phyloP scores from a whole-genome alignment of 2,329 filamentous ascomycete species.

The Ophiostoma fasciatum region DNA sequence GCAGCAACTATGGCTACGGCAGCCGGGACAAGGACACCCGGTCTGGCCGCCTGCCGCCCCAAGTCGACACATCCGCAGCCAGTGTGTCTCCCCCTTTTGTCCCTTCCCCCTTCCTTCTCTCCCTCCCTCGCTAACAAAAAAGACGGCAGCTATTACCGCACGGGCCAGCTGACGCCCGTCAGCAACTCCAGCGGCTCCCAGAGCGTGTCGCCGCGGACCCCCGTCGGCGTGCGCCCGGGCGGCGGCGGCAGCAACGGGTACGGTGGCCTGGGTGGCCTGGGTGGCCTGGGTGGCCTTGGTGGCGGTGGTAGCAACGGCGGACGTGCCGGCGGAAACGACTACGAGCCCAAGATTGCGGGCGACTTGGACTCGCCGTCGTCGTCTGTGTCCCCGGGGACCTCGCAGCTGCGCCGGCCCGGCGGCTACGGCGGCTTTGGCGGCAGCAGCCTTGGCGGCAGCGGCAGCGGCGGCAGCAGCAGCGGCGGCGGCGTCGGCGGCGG shows the following conservation, averaged over 20 bases:
- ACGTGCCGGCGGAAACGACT: slow-evolving; percentile 25
- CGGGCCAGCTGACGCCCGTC: slow-evolving; percentile 46
- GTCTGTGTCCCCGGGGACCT: slow-evolving; percentile 6
- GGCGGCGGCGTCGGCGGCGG: too few species aligned
- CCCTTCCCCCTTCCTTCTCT: slow-evolving; percentile 2
- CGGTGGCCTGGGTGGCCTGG: slow-evolving; percentile 17
- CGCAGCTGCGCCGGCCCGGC: slow-evolving; percentile 26
- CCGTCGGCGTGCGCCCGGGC: slow-evolving; percentile 19
- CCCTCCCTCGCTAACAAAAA: slow-evolving; percentile 18
- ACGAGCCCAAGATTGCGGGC: slow-evolving; percentile 28
- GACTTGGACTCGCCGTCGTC: slow-evolving; percentile 25
- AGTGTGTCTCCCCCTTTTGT: slow-evolving; percentile 29
- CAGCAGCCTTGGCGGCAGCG: too few species aligned
- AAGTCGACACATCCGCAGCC: slow-evolving; percentile 41
- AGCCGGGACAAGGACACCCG: slow-evolving; percentile 22
- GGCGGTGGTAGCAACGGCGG: slow-evolving; percentile 18
- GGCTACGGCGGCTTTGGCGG: slow-evolving; percentile 39
- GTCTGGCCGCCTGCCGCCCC: slow-evolving; percentile 32
- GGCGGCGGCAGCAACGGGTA: too few species aligned
- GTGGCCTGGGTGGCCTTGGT: slow-evolving; percentile 3
- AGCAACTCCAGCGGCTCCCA: slow-evolving; percentile 46
- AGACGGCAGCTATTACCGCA: slow-evolving; percentile 40
- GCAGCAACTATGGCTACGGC: neutral
- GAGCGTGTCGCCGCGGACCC: slow-evolving; percentile 48
- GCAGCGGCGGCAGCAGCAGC: too few species aligned